A percentile compares a stretch with the other conserved stretches of the same genome.
Evolutionary conservation across 176 grass and related monocot species (phyloP).

Genomic region (Zizania latifolia): DNA sequence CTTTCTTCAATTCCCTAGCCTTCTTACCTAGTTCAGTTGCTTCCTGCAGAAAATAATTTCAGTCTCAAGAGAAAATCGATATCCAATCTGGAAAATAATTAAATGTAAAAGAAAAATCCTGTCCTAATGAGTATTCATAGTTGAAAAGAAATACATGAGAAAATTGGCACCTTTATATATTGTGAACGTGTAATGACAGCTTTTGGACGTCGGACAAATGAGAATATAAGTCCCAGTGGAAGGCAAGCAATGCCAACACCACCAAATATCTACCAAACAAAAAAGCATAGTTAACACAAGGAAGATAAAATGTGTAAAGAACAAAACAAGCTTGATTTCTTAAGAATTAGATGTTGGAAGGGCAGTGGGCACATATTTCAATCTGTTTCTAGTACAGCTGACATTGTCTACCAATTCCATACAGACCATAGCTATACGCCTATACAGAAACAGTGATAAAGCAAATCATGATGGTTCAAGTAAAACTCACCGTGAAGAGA

Average conservation of each 20-base stretch:
- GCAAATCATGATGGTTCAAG: conserved; percentile 4
- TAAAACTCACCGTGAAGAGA: conserved; percentile 69
- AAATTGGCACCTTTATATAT: conserved; percentile 80
- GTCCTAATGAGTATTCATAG: neutral
- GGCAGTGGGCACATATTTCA: neutral
- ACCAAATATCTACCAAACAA: conserved; percentile 86
- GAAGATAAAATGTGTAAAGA: neutral
- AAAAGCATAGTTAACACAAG: conserved; percentile 7
- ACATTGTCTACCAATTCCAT: neutral
- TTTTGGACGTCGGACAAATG: conserved; percentile 87
- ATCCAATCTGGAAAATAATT: neutral
- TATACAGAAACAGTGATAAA: neutral
- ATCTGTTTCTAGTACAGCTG: neutral
- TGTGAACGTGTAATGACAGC: conserved; percentile 99
- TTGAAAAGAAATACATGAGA: conserved; percentile 14
- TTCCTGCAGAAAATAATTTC: conserved; percentile 42
- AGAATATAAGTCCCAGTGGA: conserved; percentile 83
- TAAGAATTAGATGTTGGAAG: neutral
- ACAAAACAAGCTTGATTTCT: neutral
- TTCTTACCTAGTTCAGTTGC: conserved; percentile 97
- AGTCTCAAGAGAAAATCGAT: neutral
- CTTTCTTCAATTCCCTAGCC: conserved; percentile 86
- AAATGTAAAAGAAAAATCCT: neutral
- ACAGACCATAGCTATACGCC: neutral
- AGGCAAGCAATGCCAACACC: conserved; percentile 96